Base-by-base conservation (phyloP, 169 alveolate species). In the Babesia ovis region DNA sequence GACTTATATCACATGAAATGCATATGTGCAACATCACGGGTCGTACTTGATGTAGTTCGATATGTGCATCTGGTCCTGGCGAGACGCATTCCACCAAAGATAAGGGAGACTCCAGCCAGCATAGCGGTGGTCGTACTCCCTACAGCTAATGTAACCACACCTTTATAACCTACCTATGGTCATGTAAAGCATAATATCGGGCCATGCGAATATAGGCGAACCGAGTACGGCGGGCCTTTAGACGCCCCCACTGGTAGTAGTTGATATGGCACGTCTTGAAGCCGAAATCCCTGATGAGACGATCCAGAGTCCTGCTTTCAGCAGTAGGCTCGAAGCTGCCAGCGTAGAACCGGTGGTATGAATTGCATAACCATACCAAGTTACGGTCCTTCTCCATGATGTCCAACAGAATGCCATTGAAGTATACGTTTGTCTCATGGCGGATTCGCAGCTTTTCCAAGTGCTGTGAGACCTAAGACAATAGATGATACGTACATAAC, bases 101-200 rank as follows among this genome's bases (percentile, higher is more conserved):
- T 87, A 87, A 2, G 92, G 92, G 20, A 87, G 77, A 51, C 76
- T 87, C 92, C 92, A 87, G 22, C 92, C 92, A 37, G 84, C 82
- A 46, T 79, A 83, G 25, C 75, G 54, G 34, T 69, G 80, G 60
- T 87, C 92, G 51, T 68, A 84, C 48, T 80, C 80, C 77, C 88
- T 80, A 57, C 0, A 25, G 20, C 8, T n/a, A n/a, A 27, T 11
- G 27, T 57, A 20, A 27, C 18, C 23, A 31, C n/a, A 2, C 27
- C 18, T 46, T 18, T n/a, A 31, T 18, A 20, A 58, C 64, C 25
- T 74, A 79, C 85, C 92, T 72, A 22, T 85, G 57, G 58, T 87
- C 92, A 23, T 86, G 48, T 25, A 83, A 54, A 9, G 92, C 80
- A 50, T 87, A 87, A 64, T 87, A 87, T n/a, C 92, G 74, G 35